Evolutionary conservation across 208 protist species (phyloP).

Genomic region (Leptomonas pyrrhocoris): DNA sequence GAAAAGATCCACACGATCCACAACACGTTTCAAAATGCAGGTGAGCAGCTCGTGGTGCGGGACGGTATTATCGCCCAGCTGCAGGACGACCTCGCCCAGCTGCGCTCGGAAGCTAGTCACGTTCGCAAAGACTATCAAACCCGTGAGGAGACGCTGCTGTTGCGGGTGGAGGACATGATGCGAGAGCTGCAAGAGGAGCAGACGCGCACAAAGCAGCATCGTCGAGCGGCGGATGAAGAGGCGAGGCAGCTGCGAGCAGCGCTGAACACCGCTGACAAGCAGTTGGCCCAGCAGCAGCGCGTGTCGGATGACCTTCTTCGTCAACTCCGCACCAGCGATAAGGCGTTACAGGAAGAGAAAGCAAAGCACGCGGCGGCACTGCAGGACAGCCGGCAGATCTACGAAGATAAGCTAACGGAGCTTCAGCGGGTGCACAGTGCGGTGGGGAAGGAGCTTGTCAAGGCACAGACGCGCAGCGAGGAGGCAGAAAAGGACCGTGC

Average conservation of each 20-base stretch:
- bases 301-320: slow-evolving; percentile 26
- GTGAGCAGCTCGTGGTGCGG: slow-evolving; percentile 60
- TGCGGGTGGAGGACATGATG: slow-evolving; percentile 33
- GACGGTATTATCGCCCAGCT: slow-evolving; percentile 77
- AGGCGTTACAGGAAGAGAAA: slow-evolving; percentile 22
- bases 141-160: slow-evolving; percentile 30
- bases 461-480: slow-evolving; percentile 29
- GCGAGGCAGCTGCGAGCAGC: slow-evolving; percentile 22
- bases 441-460: slow-evolving; percentile 36
- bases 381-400: slow-evolving; percentile 30
- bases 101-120: slow-evolving; percentile 29
- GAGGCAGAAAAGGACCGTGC: slow-evolving; percentile 35
- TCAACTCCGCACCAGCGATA: slow-evolving; percentile 29
- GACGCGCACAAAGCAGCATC: slow-evolving; percentile 6
- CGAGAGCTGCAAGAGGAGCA: slow-evolving; percentile 29
- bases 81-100: slow-evolving; percentile 50
- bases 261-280: slow-evolving; percentile 25
- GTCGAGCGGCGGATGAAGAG: slow-evolving; percentile 27
- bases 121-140: slow-evolving; percentile 31
- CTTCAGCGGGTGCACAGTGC: slow-evolving; percentile 22
- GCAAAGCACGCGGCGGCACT: slow-evolving; percentile 28
- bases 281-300: slow-evolving; percentile 32
- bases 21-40: slow-evolving; percentile 70
- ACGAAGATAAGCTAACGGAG: slow-evolving; percentile 33
- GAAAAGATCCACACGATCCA: slow-evolving; percentile 77